Base-by-base conservation (phyloP, 768 basidiomycete genomes). In the Pleurotus citrinopileatus region DNA sequence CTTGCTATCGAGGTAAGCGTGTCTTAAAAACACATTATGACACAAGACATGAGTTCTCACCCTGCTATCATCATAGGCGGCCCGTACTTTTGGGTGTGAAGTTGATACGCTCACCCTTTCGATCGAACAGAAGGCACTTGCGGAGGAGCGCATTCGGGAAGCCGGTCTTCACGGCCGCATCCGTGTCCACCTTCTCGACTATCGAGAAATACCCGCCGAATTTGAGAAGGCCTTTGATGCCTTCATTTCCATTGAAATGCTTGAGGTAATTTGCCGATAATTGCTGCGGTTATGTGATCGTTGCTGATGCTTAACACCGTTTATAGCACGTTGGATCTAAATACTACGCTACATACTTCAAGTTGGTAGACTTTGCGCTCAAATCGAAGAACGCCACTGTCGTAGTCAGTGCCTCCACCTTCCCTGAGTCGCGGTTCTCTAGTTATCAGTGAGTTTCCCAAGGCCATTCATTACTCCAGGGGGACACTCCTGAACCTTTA, bases 31-130 rank as follows among this genome's bases (percentile, higher is more conserved):
- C n/a, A n/a, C 29, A 27, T 46, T 23, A 27, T 48, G 26, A 36
- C 23, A 15, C 22, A 13, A n/a, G n/a, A n/a, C n/a, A n/a, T 23
- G 26, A 26, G 40, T n/a, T 26, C 50, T 22, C 53, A 56, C 47
- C 27, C 29, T 28, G 32, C 57, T 44, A 57, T 42, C 34, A 45
- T n/a, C 56, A 10, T 53, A 88, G 84, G 89, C 89, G 51, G 87
- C 86, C 13, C 77, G 76, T 15, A 63, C 81, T 65, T 83, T 78
- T 63, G 89, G 87, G 9, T 94, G 91, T 66, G 87, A 89, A 61
- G 91, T 96, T 42, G 92, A 96, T 65, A 93, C 91, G 6, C 75
- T 96, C 61, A 96, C 94, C 10, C 75, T 96, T 44, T 94, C 92
- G 4, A 69, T 86, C 42, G 90, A 94, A 69, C 94, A 96, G 68